Evolutionary conservation across 768 basidiomycete species (phyloP).

Genomic region (Boletus subcaerulescens): DNA sequence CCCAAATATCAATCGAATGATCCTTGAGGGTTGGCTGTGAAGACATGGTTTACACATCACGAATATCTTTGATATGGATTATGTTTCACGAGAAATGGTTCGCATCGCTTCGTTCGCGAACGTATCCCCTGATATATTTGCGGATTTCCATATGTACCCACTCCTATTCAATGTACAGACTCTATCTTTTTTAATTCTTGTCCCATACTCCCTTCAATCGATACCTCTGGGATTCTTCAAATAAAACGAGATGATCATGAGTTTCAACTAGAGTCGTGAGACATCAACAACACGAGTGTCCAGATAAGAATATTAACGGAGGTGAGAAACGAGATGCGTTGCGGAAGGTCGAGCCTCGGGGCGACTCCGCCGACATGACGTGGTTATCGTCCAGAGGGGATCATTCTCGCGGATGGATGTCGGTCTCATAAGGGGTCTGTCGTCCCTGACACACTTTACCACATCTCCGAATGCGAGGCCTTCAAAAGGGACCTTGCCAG

Average conservation of each 20-base stretch:
- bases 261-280: no score
- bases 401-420: slow-evolving; percentile 1
- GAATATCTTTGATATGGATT: slow-evolving; percentile 3
- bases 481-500: slow-evolving; percentile 17
- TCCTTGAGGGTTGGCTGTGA: neutral
- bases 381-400: slow-evolving; percentile 11
- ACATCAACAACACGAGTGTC: neutral
- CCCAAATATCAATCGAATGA: slow-evolving; percentile 78
- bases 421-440: slow-evolving; percentile 8
- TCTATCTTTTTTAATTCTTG: slow-evolving; percentile 16
- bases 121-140: neutral
- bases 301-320: neutral
- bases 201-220: slow-evolving; percentile 3
- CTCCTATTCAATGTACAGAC: slow-evolving; percentile 20
- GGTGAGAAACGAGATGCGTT: neutral
- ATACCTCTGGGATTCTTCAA: neutral
- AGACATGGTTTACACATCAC: neutral
- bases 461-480: neutral
- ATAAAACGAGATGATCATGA: neutral
- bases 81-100: neutral
- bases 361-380: slow-evolving; percentile 7
- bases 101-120: neutral
- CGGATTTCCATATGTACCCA: slow-evolving; percentile 9
- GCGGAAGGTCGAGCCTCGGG: slow-evolving; percentile 17
- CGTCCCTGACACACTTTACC: neutral